Evolutionary conservation across 2,329 filamentous ascomycete genomes (phyloP).

Genomic region (Xylaria sp.): DNA sequence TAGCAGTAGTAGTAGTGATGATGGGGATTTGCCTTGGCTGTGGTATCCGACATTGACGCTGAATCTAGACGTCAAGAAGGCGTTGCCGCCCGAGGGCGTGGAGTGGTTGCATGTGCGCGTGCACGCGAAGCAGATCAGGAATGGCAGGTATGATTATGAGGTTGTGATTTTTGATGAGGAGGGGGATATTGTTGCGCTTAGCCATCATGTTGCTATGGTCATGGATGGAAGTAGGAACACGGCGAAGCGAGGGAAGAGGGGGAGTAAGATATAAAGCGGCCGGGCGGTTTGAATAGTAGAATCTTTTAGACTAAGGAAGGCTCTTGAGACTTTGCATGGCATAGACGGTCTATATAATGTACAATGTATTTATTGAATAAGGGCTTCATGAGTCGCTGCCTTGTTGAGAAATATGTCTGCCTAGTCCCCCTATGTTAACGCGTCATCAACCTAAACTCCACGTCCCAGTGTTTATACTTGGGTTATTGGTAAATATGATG

Average conservation of each 20-base stretch:
- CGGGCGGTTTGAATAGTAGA: no score
- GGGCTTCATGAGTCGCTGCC: no score
- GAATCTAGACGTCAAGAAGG: constrained; percentile 78
- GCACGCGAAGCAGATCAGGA: constrained; percentile 41
- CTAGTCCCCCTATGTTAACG: background rate
- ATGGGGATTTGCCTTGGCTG: constrained; percentile 47
- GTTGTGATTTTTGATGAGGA: constrained; percentile 46
- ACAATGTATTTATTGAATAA: no score
- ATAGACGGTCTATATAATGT: background rate
- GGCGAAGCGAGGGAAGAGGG: constrained; percentile 38
- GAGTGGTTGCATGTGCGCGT: constrained; percentile 74
- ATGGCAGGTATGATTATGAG: constrained; percentile 47
- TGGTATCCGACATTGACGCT: constrained; percentile 76
- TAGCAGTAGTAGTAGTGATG: background rate
- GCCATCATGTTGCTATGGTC: constrained; percentile 49
- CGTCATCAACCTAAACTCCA: background rate
- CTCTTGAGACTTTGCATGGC: background rate
- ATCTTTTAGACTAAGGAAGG: background rate
- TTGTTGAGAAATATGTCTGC: no score
- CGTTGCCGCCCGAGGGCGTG: constrained; percentile 70
- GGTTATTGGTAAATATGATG: background rate
- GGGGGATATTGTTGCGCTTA: constrained; percentile 48
- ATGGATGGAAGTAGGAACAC: constrained; percentile 47
- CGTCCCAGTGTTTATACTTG: background rate
- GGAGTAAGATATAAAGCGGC: constrained; percentile 39